Percentiles rank a stretch among this genome's conserved stretches.
These are phyloP conservation scores for Carex parvula DNA, from an alignment of 176 grass and related monocot species.

Conservation along the genomic window DNA sequence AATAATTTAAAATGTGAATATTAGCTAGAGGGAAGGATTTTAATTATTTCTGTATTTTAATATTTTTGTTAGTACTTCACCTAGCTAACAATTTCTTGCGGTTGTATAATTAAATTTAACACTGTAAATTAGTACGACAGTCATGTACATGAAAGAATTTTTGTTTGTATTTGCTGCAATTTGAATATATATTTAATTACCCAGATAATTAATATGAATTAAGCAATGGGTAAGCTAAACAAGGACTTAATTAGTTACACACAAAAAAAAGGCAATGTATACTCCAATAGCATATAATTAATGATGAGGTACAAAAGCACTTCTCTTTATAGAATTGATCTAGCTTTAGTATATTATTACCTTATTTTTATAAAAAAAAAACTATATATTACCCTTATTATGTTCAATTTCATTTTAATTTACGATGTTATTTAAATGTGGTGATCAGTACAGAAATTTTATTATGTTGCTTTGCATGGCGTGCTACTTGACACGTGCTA, in stretches of 20 bases:
- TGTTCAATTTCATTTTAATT: neutral
- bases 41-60: neutral
- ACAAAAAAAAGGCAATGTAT: neutral
- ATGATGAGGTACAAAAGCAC: no score
- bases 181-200: neutral
- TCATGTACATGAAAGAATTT: neutral
- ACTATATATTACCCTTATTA: neutral
- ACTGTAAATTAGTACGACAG: neutral
- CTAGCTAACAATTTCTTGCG: neutral
- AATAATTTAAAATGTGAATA: constrained; percentile 9
- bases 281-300: neutral
- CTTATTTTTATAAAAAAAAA: no score
- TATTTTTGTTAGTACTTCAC: neutral
- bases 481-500: no score
- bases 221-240: no score
- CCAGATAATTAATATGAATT: no score
- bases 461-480: no score
- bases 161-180: neutral
- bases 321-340: neutral
- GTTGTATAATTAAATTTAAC: neutral
- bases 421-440: neutral
- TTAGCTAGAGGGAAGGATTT: neutral
- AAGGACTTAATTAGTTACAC: no score
- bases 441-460: no score
- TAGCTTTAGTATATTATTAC: neutral